These are phyloP conservation scores for Auriculariales sp. DNA, from an alignment of 768 basidiomycete species.

Conservation along the genomic window DNA sequence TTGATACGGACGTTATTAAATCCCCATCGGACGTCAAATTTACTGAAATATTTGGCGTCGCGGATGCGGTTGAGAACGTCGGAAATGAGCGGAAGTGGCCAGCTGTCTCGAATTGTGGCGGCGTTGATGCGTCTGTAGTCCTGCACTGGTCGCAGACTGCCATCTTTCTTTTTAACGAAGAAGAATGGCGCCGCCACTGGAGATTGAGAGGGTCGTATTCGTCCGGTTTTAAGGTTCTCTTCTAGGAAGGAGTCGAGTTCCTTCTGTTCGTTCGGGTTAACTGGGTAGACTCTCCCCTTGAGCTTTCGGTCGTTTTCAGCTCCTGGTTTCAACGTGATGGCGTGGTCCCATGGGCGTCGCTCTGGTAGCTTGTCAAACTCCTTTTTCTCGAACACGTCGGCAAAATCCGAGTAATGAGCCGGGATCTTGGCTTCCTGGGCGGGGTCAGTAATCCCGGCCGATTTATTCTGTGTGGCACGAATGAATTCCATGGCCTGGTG, in stretches of 20 bases:
- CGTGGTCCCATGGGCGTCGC: background rate
- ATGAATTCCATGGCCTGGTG: too few species aligned
- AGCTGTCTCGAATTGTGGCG: slow-evolving; percentile 5
- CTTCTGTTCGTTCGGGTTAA: slow-evolving; percentile 11
- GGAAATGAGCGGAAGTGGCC: slow-evolving; percentile 5
- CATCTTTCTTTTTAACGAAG: slow-evolving; percentile 24
- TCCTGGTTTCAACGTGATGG: background rate
- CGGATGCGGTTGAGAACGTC: slow-evolving; percentile 3
- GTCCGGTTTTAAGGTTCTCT: slow-evolving; percentile 10
- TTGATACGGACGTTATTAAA: slow-evolving; percentile 23
- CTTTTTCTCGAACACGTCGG: background rate
- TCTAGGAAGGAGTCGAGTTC: slow-evolving; percentile 12
- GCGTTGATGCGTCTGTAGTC: slow-evolving; percentile 17
- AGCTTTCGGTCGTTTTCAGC: background rate
- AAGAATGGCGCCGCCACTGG: slow-evolving; percentile 13
- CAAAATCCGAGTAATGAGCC: background rate
- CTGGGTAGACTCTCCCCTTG: slow-evolving; percentile 8
- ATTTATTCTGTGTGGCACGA: background rate
- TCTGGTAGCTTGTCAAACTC: background rate
- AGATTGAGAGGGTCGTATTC: slow-evolving; percentile 12
- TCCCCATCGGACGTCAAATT: slow-evolving; percentile 17
- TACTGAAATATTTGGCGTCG: slow-evolving; percentile 13
- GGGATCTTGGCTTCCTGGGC: background rate
- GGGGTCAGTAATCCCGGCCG: background rate
- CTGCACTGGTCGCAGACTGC: slow-evolving; percentile 15